These are phyloP conservation scores for Fusarium penzigii DNA, from an alignment of 2,329 filamentous ascomycete genomes.

Conservation along the genomic window DNA sequence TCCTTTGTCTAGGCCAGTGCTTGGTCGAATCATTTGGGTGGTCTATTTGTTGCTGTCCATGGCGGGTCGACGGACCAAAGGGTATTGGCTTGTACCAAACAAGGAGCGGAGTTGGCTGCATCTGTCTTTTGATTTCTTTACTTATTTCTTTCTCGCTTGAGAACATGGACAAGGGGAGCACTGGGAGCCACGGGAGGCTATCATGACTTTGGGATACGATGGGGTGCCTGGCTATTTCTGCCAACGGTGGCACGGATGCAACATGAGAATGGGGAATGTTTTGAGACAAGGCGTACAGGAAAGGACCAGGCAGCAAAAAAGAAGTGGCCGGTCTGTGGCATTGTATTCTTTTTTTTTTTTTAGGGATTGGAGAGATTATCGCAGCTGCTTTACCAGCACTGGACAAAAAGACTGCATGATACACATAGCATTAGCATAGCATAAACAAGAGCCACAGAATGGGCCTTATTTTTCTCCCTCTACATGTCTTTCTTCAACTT, in stretches of 20 bases:
- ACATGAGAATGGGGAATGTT: slow-evolving; percentile 19
- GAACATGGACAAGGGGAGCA: slow-evolving; percentile 38
- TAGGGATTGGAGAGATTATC: too few relatives aligned
- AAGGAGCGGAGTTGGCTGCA: slow-evolving; percentile 33
- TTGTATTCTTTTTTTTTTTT: too few relatives aligned
- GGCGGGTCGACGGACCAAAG: slow-evolving; percentile 24
- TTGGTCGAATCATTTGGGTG: slow-evolving; percentile 23
- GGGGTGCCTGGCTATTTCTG: slow-evolving; percentile 18
- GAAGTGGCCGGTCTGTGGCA: too few relatives aligned
- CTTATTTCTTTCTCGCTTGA: too few relatives aligned
- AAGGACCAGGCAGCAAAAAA: slow-evolving; percentile 28
- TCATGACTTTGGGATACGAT: slow-evolving; percentile 36
- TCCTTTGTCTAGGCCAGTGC: too few relatives aligned
- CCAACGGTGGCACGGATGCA: slow-evolving; percentile 16
- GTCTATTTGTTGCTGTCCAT: slow-evolving; percentile 25
- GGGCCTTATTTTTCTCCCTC: too few relatives aligned
- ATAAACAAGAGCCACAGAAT: too few relatives aligned
- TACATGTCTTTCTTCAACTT: too few relatives aligned
- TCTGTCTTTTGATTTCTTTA: too few relatives aligned
- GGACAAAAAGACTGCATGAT: too few relatives aligned
- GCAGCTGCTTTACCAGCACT: too few relatives aligned
- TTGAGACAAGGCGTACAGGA: slow-evolving; percentile 29
- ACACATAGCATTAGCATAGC: too few relatives aligned
- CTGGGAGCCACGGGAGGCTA: slow-evolving; percentile 28
- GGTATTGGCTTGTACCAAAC: slow-evolving; percentile 36